These are phyloP conservation scores for Cadophora sp. DNA, from an alignment of 2,329 filamentous ascomycete genomes.

Conservation along the genomic window DNA sequence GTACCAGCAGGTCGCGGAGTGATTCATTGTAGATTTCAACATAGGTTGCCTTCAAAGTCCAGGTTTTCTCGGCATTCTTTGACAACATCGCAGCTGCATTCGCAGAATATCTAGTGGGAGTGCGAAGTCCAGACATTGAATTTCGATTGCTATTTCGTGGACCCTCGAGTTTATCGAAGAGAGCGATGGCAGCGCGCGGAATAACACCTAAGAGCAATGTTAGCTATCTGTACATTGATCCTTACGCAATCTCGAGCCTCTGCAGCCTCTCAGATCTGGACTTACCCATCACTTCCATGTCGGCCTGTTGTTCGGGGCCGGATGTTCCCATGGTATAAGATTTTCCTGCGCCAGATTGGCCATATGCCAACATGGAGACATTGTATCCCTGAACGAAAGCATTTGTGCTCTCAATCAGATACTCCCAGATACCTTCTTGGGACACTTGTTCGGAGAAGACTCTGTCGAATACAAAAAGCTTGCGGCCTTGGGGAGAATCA, in stretches of 20 bases:
- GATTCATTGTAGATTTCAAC: conserved; percentile 99
- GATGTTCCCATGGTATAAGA: conserved; percentile 99
- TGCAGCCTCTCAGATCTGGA: conserved; percentile 27
- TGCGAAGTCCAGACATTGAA: conserved; percentile 78
- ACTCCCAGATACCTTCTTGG: conserved; percentile 94
- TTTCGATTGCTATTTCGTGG: conserved; percentile 58
- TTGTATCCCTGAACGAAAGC: conserved; percentile 97
- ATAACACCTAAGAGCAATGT: conserved; percentile 75
- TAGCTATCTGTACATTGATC: conserved; percentile 25
- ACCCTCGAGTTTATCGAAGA: conserved; percentile 87
- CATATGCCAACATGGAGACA: conserved; percentile 95
- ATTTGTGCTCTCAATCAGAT: conserved; percentile 85
- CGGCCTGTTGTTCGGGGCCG: conserved; percentile 77
- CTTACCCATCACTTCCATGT: conserved; percentile 80
- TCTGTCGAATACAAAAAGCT: conserved; percentile 95
- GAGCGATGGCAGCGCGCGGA: conserved; percentile 81
- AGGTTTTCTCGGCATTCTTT: conserved; percentile 69
- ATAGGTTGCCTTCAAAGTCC: conserved; percentile 93
- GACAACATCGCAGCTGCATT: conserved; percentile 33
- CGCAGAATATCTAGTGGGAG: conserved; percentile 79
- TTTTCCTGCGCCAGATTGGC: conserved; percentile 96
- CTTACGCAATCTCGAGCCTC: background rate
- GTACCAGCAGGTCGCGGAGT: conserved; percentile 84
- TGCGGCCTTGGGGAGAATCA: conserved; percentile 89
- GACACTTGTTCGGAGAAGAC: conserved; percentile 85